Base-by-base conservation (phyloP, 2,329 filamentous ascomycete species). In the Fusarium sp. region DNA sequence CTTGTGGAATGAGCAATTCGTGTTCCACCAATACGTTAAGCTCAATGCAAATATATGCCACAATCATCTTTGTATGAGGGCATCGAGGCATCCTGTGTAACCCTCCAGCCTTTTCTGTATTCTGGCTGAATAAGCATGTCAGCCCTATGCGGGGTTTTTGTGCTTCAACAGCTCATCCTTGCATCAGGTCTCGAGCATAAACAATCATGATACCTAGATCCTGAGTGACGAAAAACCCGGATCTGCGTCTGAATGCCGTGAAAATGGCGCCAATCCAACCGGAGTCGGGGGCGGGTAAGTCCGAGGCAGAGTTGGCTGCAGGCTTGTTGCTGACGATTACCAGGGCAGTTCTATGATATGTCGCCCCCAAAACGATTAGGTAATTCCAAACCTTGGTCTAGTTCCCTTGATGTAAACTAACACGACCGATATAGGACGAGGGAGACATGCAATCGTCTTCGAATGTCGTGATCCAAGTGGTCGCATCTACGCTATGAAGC, bases 401-500 rank as follows among this genome's bases (percentile, higher is more conserved):
- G 18, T 3, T 28, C 10, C 17, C 15, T 18, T n/a, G 35, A 18
- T 10, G 17, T 8, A 10, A 6, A n/a, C 47, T 68, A 32, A 69
- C 5, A 15, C 24, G 6, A 5, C n/a, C 10, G 12, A 14, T 9
- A 4, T 9, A 73, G 69, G 69, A 6, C 54, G 54, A n/a, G 70
- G 70, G 5, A 65, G 69, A 11, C 69, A 70, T 30, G 58, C 57
- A 0, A n/a, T 73, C 5, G 58, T 72, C 1, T 65, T 73, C 3
- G 65, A 73, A 53, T 70, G 65, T 10, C 41, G 20, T 13, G 57
- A 47, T 6, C 24, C 65, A 12, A 41, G 15, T 17, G 45, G 36
- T 13, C 28, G 42, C 22, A 22, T 61, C 9, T 73, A 58, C 4
- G 70, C 70, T 3, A 70, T 73, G 50, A 73, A 73, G 4, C 32